Base-by-base conservation (phyloP, 768 basidiomycete species). In the Asterophora lycoperdoides region DNA sequence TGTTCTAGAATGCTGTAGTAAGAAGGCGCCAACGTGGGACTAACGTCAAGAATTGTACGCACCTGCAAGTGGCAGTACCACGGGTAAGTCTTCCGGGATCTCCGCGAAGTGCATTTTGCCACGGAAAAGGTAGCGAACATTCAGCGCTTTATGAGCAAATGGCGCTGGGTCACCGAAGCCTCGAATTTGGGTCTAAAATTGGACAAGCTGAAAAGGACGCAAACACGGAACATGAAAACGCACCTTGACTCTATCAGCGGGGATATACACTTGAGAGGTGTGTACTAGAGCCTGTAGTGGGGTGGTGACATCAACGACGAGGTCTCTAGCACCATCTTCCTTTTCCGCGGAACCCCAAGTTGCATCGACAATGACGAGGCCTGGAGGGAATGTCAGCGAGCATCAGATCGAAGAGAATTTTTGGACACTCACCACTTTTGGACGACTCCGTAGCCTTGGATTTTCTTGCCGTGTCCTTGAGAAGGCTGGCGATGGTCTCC, bases 91-190 rank as follows among this genome's bases (percentile, higher is more conserved):
- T 61, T 85, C 88, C 54, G 83, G 77, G 46, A 86, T 81, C 61
- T 91, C 89, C 62, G 84, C 81, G 59, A 83, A 87, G 62, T 94
- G 92, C 66, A 70, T 59, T 50, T 77, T 77, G 35, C 81, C 83
- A 59, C 78, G 76, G 74, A 94, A 96, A 40, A 77, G 67, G 67
- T 94, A 94, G 38, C 81, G 79, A 33, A 94, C 72, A 26, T 80
- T 74, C 44, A 93, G 68, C 5, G 71, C 70, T 70, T 94, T 93
- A 41, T 76, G 67, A 46, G 77, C 73, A n/a, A 80, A 81, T 11
- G 88, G 83, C 14, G 84, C 83, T 48, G 89, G 87, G 68, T 95
- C 92, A 61, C 80, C 83, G 71, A 96, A 93, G n/a, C 92, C 92
- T 60, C 89, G 83, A 34, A 95, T 72, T 20, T 81, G 78, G 50